A percentile compares a stretch with the other conserved stretches of the same genome.
These are phyloP conservation scores for Diddensiella transvaalensis DNA, from an alignment of 805 yeast species.

Conservation along the genomic window DNA sequence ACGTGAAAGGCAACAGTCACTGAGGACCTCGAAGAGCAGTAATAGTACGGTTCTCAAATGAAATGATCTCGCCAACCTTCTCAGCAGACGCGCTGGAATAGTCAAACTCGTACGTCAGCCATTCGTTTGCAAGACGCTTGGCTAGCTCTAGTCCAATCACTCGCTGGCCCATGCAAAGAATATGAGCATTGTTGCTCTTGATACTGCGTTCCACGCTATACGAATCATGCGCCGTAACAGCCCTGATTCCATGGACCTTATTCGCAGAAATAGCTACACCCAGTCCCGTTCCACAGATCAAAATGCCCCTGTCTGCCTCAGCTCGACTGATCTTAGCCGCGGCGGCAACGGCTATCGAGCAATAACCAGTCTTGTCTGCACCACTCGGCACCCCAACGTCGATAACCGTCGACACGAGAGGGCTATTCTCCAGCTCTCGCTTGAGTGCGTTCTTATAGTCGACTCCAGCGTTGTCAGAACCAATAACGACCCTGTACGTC, in stretches of 20 bases:
- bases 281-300: constrained; percentile 48
- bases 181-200: constrained; percentile 42
- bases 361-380: constrained; percentile 40
- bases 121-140: constrained; percentile 42
- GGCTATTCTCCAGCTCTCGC: constrained; percentile 34
- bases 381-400: constrained; percentile 41
- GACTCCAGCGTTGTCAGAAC: constrained; percentile 45
- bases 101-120: constrained; percentile 44
- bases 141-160: constrained; percentile 45
- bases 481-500: constrained; percentile 34
- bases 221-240: constrained; percentile 48
- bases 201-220: constrained; percentile 46
- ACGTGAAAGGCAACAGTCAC: too few species aligned
- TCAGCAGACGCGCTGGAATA: constrained; percentile 39
- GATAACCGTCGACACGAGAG: constrained; percentile 33
- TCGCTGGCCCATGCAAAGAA: constrained; percentile 47
- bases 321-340: constrained; percentile 41
- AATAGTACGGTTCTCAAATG: constrained; percentile 6
- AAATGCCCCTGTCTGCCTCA: constrained; percentile 43
- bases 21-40: constrained; percentile 1
- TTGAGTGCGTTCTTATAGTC: constrained; percentile 41
- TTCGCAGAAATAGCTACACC: constrained; percentile 50
- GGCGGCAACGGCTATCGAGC: constrained; percentile 42
- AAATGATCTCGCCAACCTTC: constrained; percentile 37
- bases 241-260: constrained; percentile 45